phyloP scores from a whole-genome alignment of 306 rosid species.

The Casuarina glauca region DNA sequence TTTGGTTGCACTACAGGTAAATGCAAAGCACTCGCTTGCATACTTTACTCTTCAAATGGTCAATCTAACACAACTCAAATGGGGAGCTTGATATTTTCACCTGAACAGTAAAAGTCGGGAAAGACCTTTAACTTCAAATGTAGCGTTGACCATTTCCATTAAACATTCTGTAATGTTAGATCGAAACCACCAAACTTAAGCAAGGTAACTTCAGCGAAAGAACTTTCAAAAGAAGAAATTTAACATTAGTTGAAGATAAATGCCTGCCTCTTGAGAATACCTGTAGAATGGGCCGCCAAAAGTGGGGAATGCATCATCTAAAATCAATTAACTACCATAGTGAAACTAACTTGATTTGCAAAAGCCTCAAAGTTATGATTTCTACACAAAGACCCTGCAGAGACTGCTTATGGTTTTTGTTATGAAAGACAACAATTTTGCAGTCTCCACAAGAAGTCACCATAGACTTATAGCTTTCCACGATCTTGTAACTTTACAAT shows the following conservation, averaged over 20 bases:
- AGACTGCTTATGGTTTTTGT: not conserved
- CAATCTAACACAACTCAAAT: no score
- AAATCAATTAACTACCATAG: not conserved
- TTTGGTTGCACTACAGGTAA: no score
- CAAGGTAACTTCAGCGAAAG: no score
- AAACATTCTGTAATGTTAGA: no score
- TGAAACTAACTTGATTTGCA: not conserved
- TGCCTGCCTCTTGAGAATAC: not conserved
- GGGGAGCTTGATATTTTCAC: no score
- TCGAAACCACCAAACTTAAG: no score
- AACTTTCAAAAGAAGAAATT: no score
- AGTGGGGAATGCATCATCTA: not conserved
- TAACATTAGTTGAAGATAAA: not conserved
- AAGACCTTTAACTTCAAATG: no score
- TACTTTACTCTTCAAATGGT: no score
- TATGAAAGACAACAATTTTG: not conserved
- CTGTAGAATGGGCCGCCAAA: not conserved
- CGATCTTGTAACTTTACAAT: constrained; percentile 10
- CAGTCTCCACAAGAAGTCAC: not conserved
- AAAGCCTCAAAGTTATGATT: not conserved
- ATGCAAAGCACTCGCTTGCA: no score
- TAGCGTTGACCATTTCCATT: no score
- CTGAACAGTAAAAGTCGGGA: no score
- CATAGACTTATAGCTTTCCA: not conserved
- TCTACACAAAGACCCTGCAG: not conserved